phyloP scores from a whole-genome alignment of 768 basidiomycete genomes.

The Lentinula aciculospora region DNA sequence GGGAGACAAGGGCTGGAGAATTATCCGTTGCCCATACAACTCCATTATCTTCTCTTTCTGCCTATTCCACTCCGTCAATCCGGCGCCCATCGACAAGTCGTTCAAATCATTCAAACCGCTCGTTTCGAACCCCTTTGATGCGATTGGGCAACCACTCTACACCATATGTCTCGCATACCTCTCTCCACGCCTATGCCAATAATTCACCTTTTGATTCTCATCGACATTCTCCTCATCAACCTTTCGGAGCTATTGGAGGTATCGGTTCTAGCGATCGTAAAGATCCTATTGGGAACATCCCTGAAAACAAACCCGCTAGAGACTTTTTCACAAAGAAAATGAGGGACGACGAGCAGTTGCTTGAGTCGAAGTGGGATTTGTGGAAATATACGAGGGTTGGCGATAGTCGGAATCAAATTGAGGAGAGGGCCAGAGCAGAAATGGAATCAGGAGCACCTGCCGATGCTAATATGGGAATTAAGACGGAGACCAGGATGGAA shows the following conservation, averaged over 20 bases:
- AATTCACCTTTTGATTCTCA: neutral
- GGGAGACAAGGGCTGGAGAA: slow-evolving; percentile 29
- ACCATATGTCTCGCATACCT: slow-evolving; percentile 45
- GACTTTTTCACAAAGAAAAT: slow-evolving; percentile 31
- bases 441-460: neutral
- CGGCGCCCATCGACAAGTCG: slow-evolving; percentile 5
- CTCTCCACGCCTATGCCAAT: neutral
- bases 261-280: slow-evolving; percentile 25
- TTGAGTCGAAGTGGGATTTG: slow-evolving; percentile 37
- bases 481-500: neutral
- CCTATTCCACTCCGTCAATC: slow-evolving; percentile 14
- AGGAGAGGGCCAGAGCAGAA: neutral
- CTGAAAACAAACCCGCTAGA: slow-evolving; percentile 39
- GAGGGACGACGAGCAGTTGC: slow-evolving; percentile 26
- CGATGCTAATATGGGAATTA: neutral
- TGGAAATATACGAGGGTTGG: slow-evolving; percentile 38
- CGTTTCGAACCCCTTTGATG: slow-evolving; percentile 42
- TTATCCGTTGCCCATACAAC: slow-evolving; percentile 11
- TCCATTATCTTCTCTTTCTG: neutral
- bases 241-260: neutral
- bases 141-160: slow-evolving; percentile 64
- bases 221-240: neutral
- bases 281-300: slow-evolving; percentile 49
- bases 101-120: slow-evolving; percentile 4
- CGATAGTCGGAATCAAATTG: no score